A percentile compares a stretch with the other conserved stretches of the same genome.
Evolutionary conservation across 2,329 filamentous ascomycete genomes (phyloP).

Genomic region (Cladophialophora psammophila): DNA sequence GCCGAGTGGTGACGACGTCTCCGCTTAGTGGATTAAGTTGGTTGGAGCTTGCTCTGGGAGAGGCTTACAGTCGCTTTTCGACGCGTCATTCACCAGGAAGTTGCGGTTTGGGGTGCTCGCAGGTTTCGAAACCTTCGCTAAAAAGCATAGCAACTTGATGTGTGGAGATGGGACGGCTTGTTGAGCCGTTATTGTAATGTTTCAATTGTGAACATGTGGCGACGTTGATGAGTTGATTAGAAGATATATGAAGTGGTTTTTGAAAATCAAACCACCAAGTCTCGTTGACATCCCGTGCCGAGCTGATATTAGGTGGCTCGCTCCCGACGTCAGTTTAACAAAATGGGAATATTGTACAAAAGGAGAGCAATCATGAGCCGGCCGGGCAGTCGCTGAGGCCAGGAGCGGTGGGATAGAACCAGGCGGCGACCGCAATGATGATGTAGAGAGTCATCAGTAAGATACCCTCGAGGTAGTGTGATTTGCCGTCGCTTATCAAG

Average conservation of each 20-base stretch:
- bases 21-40: neutral
- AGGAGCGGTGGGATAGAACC: slow-evolving; percentile 38
- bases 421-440: slow-evolving; percentile 64
- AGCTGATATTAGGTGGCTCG: neutral
- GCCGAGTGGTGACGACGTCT: neutral
- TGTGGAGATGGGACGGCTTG: neutral
- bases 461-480: slow-evolving; percentile 67
- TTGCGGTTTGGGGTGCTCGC: neutral
- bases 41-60: neutral
- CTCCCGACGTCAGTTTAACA: neutral
- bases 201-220: neutral
- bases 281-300: slow-evolving; percentile 1
- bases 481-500: slow-evolving; percentile 67
- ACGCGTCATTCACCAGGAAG: neutral
- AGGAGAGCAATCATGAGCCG: neutral
- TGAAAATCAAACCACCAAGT: neutral
- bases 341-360: slow-evolving; percentile 4
- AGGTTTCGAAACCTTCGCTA: neutral
- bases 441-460: slow-evolving; percentile 67
- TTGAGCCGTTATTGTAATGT: neutral
- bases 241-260: slow-evolving; percentile 6
- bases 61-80: neutral
- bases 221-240: neutral
- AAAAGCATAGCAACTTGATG: neutral
- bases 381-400: slow-evolving; percentile 36